Base-by-base conservation (phyloP, 352 stramenopile species). In the Blastocystis sp. region DNA sequence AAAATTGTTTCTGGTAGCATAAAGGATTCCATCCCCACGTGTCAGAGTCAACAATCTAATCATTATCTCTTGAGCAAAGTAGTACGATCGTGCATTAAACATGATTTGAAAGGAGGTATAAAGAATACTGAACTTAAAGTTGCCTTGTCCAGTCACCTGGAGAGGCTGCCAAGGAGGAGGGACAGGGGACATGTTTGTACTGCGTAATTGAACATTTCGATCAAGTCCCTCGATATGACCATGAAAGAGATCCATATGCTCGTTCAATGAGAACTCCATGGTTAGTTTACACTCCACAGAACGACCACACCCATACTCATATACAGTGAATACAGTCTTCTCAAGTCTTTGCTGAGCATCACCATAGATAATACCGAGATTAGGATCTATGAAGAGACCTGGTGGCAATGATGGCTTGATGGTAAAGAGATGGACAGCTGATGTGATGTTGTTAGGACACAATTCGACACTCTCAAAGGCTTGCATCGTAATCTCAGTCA, bases 401-500 rank as follows among this genome's bases (percentile, higher is more conserved):
- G 64, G 24, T 13, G 64, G 64, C n/a, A 76, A 44, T 19, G 64
- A 11, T n/a, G 64, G 64, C 4, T 17, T 7, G 64, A 76, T 51
- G 24, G 64, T 22, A 48, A 76, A 76, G 6, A 15, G 64, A 24
- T 27, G 33, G 0, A 48, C 19, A 6, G 64, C 13, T n/a, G 42
- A 1, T 2, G 64, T 27, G 33, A 76, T 30, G 33, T 37, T 27
- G 6, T 37, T 76, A 33, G 64, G 64, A 0, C 2, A 1, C 30
- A 76, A n/a, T 24, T 4, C 13, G 5, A 76, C 7, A 22, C 0
- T 5, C 9, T 76, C 64, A 17, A 76, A 24, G 9, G 33, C 42
- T 22, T 76, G 35, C 30, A 76, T 48, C 35, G n/a, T 54, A n/a
- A 76, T 44, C 64, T 76, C 64, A 3, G 64, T 56, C 6, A 76